Evolutionary conservation across 1,139 yeast genomes (phyloP), one percentile per base, ranked within the genome.

Genomic region (Lodderomyces parapsilosis): DNA sequence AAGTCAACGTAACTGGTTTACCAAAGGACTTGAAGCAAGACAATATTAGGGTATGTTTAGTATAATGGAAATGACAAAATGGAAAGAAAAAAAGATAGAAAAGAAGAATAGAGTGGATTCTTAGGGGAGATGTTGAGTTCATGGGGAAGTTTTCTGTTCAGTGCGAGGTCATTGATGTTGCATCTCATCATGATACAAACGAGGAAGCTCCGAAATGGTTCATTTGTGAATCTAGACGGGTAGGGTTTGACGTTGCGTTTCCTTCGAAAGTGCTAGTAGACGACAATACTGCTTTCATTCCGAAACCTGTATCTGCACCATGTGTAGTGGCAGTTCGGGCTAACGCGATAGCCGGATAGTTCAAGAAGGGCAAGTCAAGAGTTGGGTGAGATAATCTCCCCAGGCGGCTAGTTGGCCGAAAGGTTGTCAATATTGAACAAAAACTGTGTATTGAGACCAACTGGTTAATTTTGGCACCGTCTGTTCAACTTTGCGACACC

Each of bases 21-120:
- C 94, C 94, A 66, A 82, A 74, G 63, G 94, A 86, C 68, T 81
- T 86, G 65, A 83, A 81, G 65, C 80, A 80, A 60, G 86, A 82
- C 56, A 83, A 86, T 62, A 79, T 86, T 59, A 85, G 80, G 84
- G 94, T 86, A 85, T 81, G 94, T 84, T 44, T 34, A 28, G 31
- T 33, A 20, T 33, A 33, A 33, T 22, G 20, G 39, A 27, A 18
- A 6, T 7, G 5, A 14, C 13, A n/a, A 13, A 17, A 14, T 24
- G 17, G 23, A 36, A 15, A 20, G 18, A 30, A 20, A n/a, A 23
- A 19, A 18, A 35, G 13, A 14, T 20, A 15, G 17, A 32, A 31
- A 13, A 18, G 23, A 28, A 13, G 14, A 14, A 28, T 5, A 8
- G 4, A 28, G 32, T 28, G 4, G 15, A 8, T 28, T 14, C 5